Evolutionary conservation across 306 rosid species (phyloP).

Genomic region (Canavalia gladiata): DNA sequence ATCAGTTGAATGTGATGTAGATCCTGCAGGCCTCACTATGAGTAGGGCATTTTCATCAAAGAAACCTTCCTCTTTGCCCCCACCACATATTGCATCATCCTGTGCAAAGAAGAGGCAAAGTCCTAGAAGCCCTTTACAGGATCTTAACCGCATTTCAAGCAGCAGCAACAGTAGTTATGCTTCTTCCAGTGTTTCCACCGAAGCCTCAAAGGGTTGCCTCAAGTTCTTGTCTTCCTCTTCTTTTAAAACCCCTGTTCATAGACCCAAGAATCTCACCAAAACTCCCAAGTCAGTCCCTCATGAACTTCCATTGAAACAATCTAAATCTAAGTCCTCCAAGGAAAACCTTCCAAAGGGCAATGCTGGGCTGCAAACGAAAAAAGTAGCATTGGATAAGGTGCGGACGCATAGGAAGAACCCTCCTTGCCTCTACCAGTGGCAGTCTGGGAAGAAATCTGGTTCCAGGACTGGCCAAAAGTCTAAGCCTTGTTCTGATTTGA

Average conservation of each 20-base stretch:
- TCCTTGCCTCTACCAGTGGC: conserved; percentile 72
- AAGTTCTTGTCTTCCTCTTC: conserved; percentile 70
- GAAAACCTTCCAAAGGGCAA: conserved; percentile 58
- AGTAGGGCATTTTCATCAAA: conserved; percentile 64
- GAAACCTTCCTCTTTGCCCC: conserved; percentile 56
- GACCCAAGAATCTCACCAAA: conserved; percentile 50
- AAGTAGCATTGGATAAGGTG: conserved; percentile 39
- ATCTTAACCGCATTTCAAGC: conserved; percentile 58
- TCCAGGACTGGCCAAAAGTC: conserved; percentile 53
- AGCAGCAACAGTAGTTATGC: conserved; percentile 59
- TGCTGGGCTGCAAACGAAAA: conserved; percentile 44
- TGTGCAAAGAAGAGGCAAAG: conserved; percentile 50
- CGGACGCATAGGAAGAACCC: conserved; percentile 53
- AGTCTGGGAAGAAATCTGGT: conserved; percentile 62
- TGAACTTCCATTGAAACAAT: conserved; percentile 45
- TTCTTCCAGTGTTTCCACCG: conserved; percentile 62
- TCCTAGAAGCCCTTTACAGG: conserved; percentile 64
- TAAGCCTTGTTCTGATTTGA: conserved; percentile 51
- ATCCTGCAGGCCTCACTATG: conserved; percentile 56
- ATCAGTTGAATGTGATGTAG: conserved; percentile 42
- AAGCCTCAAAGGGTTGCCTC: conserved; percentile 80
- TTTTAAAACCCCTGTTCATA: conserved; percentile 55
- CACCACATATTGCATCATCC: conserved; percentile 44
- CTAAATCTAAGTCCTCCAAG: conserved; percentile 55
- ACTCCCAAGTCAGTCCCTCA: conserved; percentile 63